Evolutionary conservation across 306 rosid species (phyloP).

Genomic region (Leucaena leucocephala): DNA sequence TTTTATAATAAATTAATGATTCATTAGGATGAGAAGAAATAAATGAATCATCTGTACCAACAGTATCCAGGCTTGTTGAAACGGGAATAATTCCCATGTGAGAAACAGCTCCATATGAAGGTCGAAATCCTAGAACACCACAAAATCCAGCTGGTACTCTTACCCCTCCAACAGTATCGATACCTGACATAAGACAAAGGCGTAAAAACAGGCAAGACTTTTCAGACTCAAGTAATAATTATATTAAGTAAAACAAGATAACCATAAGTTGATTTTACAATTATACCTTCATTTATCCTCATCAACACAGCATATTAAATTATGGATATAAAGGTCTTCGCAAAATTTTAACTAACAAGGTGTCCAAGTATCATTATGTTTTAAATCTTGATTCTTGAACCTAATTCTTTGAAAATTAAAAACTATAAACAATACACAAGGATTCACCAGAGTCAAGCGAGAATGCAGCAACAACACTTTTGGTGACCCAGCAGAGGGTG

Average conservation of each 20-base stretch:
- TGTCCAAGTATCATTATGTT: background rate
- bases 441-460: background rate
- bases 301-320: background rate
- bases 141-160: conserved; percentile 96
- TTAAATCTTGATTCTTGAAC: background rate
- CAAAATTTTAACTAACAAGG: background rate
- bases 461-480: background rate
- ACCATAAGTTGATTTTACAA: conserved; percentile 1
- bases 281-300: conserved; percentile 10
- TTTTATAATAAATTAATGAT: background rate
- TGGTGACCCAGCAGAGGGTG: background rate
- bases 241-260: background rate
- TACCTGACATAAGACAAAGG: conserved; percentile 53
- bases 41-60: conserved; percentile 62
- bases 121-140: conserved; percentile 92
- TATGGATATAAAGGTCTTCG: background rate
- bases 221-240: conserved; percentile 13
- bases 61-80: conserved; percentile 82
- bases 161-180: conserved; percentile 93
- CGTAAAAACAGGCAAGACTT: background rate
- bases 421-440: background rate
- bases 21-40: conserved; percentile 4
- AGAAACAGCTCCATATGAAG: conserved; percentile 90
- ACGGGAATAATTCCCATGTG: conserved; percentile 69
- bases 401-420: background rate